Base-by-base conservation (phyloP, 2,329 filamentous ascomycete genomes). In the Stylonectria norvegica region DNA sequence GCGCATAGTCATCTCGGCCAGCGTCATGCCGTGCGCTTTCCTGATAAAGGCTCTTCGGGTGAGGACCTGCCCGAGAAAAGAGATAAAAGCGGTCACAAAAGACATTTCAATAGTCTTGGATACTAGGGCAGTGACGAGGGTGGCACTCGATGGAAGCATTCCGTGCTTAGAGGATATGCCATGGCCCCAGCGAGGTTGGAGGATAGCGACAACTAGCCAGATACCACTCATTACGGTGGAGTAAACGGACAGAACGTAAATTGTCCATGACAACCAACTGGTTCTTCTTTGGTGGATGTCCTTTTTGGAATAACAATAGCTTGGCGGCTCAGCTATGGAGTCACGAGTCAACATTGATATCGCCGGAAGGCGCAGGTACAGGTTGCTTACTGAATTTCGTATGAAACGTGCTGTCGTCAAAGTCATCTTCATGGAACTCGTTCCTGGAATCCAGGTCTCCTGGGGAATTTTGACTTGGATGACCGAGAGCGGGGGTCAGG, bases 1-100 rank as follows among this genome's bases (percentile, higher is more conserved):
- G 7, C 86, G 75, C 84, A 91, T 89, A 12, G 76, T 83, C 68
- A 90, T 78, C 56, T 91, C 86, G 0, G 86, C 82, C 12, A 91
- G 72, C 0, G 80, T 87, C 42, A 90, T 75, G 2, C 86, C 86
- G 3, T 69, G 66, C 0, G 79, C 75, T 7, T 72, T 68, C 38
- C 72, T 75, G 17, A 74, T 72, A 40, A 87, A 75, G 0, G 86
- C 83, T 39, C 83, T 69, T 15, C 84, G 73, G n/a, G 79, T 88
- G 12, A 91, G 64, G 0, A 85, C 76, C 58, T 93, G 87, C 0
- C 87, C 87, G 0, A 90, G 59, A 39, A 86, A 86, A 0, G 83
- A 76, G 2, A 90, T 83, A 45, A 88, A 86, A 0, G 87, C 81
- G 0, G 86, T 88, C 4, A 88, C 85, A 55, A 89, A 91, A 0